These are phyloP conservation scores for Colletotrichum australisinense DNA, from an alignment of 2,329 filamentous ascomycete genomes.

Conservation along the genomic window DNA sequence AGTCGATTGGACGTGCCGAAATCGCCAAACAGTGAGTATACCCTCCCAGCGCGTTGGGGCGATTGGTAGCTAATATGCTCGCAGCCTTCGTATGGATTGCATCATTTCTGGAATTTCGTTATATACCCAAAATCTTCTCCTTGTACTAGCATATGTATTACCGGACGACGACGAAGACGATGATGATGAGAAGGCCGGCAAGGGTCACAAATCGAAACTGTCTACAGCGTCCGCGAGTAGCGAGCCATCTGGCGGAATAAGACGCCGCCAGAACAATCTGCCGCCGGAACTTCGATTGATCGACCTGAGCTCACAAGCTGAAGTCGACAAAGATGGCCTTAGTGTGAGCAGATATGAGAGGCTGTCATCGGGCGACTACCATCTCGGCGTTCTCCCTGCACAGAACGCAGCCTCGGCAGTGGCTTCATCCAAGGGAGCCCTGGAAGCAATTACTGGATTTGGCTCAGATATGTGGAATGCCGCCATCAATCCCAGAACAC, in stretches of 20 bases:
- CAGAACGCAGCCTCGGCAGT: conserved; percentile 73
- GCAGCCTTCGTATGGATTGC: conserved; percentile 92
- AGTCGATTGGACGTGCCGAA: conserved; percentile 82
- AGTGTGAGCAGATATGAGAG: conserved; percentile 88
- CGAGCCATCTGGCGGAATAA: conserved; percentile 73
- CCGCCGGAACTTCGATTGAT: conserved; percentile 93
- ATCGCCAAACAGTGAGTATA: conserved; percentile 89
- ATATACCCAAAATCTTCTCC: conserved; percentile 91
- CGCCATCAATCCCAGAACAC: conserved; percentile 84
- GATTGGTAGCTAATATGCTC: conserved; percentile 41
- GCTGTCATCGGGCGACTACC: conserved; percentile 90
- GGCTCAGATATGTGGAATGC: conserved; percentile 89
- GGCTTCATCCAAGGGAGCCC: conserved; percentile 75
- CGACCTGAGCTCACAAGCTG: conserved; percentile 86
- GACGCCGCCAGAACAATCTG: conserved; percentile 80
- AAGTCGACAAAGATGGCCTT: conserved; percentile 87
- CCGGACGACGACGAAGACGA: conserved; percentile 75
- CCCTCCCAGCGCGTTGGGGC: too few relatives aligned
- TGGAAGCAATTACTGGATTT: conserved; percentile 80
- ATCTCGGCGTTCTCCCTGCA: conserved; percentile 85
- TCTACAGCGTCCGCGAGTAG: conserved; percentile 63
- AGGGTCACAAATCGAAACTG: conserved; percentile 53
- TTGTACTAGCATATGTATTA: conserved; percentile 91
- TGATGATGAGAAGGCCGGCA: conserved; percentile 40
- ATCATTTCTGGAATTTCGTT: conserved; percentile 97